phyloP scores from a whole-genome alignment of 176 grass and related monocot species.

The Triticum monococcum region DNA sequence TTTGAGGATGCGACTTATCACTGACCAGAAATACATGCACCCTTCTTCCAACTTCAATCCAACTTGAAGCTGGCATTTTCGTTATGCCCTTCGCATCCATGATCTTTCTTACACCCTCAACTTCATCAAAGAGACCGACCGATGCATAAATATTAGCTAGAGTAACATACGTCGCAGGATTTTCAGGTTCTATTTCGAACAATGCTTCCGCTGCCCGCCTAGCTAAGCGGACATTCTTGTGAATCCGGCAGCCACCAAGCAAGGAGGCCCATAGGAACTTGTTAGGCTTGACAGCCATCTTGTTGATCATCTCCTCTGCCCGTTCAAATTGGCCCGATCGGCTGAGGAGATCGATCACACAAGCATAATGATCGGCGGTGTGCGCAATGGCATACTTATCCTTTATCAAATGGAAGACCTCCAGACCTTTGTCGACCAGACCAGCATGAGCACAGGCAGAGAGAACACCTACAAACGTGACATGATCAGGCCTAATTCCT shows the following conservation, averaged over 20 bases:
- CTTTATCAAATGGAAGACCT: constrained; percentile 72
- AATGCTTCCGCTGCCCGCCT: constrained; percentile 59
- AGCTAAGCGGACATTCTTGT: constrained; percentile 65
- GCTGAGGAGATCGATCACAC: constrained; percentile 72
- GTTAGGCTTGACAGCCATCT: constrained; percentile 62
- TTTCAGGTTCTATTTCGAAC: constrained; percentile 85
- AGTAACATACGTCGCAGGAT: constrained; percentile 76
- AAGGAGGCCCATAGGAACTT: constrained; percentile 90
- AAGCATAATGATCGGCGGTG: constrained; percentile 79
- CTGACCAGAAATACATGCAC: constrained; percentile 71
- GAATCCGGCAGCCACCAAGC: constrained; percentile 63
- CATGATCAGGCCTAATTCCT: constrained; percentile 61
- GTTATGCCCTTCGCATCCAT: constrained; percentile 59
- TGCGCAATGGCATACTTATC: constrained; percentile 49
- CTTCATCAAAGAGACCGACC: constrained; percentile 53
- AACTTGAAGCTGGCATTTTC: constrained; percentile 77
- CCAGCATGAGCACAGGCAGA: constrained; percentile 79
- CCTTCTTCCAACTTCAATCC: constrained; percentile 55
- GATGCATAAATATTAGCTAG: constrained; percentile 77
- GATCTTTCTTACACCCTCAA: constrained; percentile 55
- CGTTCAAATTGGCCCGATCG: constrained; percentile 55
- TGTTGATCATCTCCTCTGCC: constrained; percentile 63
- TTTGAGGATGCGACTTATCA: constrained; percentile 55
- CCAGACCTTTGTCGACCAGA: constrained; percentile 59
- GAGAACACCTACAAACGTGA: constrained; percentile 68